Percentiles rank a stretch among this genome's conserved stretches.
phyloP scores from a whole-genome alignment of 2,329 filamentous ascomycete genomes.

The Daldinia sp. region DNA sequence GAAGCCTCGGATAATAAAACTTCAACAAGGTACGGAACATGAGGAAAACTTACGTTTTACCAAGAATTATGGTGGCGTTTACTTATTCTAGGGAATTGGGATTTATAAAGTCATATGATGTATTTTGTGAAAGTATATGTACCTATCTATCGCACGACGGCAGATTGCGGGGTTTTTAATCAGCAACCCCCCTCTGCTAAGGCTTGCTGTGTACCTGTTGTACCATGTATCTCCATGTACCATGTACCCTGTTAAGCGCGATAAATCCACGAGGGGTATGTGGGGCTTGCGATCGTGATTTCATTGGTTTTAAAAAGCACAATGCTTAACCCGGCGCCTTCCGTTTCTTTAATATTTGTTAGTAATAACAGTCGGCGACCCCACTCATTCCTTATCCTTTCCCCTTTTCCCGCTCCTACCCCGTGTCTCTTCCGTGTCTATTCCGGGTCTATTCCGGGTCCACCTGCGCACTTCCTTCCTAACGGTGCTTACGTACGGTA shows the following conservation, averaged over 20 bases:
- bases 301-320: slow-evolving; percentile 12
- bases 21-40: slow-evolving; percentile 4
- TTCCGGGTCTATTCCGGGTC: neutral
- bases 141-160: slow-evolving; percentile 15
- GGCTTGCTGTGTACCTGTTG: neutral
- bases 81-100: neutral
- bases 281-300: slow-evolving; percentile 4
- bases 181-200: neutral
- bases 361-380: neutral
- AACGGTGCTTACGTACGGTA: neutral
- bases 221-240: too few relatives aligned
- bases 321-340: neutral
- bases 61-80: neutral
- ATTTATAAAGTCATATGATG: slow-evolving; percentile 33
- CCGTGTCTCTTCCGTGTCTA: neutral
- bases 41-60: slow-evolving; percentile 30
- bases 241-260: too few relatives aligned
- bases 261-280: neutral
- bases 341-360: too few relatives aligned
- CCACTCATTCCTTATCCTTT: neutral
- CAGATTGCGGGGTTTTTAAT: slow-evolving; percentile 19
- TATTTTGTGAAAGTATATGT: slow-evolving; percentile 1
- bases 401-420: neutral
- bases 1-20: neutral
- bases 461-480: neutral